Conservation (phyloP, 805 yeast genomes). For the Starmerella bombicola region DNA sequence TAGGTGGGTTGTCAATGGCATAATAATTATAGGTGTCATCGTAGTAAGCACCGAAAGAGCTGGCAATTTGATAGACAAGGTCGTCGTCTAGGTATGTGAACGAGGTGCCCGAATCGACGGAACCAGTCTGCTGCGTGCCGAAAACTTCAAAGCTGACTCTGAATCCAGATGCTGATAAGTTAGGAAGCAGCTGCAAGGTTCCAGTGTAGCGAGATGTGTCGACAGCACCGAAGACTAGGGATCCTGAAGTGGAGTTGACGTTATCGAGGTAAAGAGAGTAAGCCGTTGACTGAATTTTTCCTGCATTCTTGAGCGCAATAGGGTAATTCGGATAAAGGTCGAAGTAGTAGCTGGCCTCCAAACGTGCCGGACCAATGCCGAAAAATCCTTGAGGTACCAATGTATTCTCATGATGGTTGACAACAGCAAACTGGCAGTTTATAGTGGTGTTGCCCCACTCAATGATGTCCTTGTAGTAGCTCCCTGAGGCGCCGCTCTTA, state of each 20-base stretch:
- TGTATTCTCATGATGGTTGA: too few species aligned
- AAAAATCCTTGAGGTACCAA: too few species aligned
- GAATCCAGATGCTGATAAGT: conserved; percentile 1
- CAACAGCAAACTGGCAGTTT: not conserved
- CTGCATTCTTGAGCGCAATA: conserved; percentile 28
- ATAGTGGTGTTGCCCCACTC: not conserved
- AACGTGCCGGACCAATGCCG: too few species aligned
- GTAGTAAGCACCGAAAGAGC: conserved; percentile 7
- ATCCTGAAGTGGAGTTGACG: conserved; percentile 21
- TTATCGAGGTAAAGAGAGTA: conserved; percentile 38
- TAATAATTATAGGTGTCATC: conserved; percentile 8
- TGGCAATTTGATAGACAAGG: conserved; percentile 8
- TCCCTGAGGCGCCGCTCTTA: not conserved
- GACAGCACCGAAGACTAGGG: conserved; percentile 47
- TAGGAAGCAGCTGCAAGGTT: conserved; percentile 20
- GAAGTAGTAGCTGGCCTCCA: too few species aligned
- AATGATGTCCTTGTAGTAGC: not conserved
- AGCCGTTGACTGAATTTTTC: conserved; percentile 32
- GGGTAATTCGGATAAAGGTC: conserved; percentile 27
- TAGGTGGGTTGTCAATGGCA: not conserved
- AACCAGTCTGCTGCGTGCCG: conserved; percentile 7
- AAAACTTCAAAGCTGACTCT: conserved; percentile 12
- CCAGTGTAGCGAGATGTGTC: conserved; percentile 52
- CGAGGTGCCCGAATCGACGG: conserved; percentile 43
- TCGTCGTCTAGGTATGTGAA: conserved; percentile 33